Evolutionary conservation across 805 yeast genomes (phyloP), one percentile per base, ranked within the genome.

Genomic region (Clavispora vitiphila): DNA sequence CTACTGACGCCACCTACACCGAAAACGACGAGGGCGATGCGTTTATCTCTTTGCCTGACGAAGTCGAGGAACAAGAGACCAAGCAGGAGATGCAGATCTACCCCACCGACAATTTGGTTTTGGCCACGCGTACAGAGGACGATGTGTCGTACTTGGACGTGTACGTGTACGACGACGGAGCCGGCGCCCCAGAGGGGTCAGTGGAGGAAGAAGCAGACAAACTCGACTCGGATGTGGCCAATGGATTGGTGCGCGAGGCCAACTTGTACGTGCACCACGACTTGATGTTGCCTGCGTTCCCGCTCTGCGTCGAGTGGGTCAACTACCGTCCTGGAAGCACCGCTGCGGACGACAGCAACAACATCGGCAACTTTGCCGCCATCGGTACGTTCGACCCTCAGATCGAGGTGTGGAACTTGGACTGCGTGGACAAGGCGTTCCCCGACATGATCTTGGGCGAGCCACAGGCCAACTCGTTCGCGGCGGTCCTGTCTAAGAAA

Each of bases 331-430:
- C 95, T 24, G 76, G 72, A 11, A 68, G 62, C 16, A 53, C 64
- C 11, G 39, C 35, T 22, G 54, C 44, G 30, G 63, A 64, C 32
- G 76, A 78, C 46, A 66, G 45, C 29, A 62, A 63, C 32, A 76
- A 78, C 46, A 66, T 80, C 23, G 96, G 95, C 9, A 93, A 89
- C 64, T 89, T 87, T 64, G 98, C 95, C 2, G 99, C 99, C 11
- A 72, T 93, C 50, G 98, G 98, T 59, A 86, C 98, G 2, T 91
- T 93, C 61, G 98, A 91, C 54, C 99, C 99, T 31, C 95, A 86
- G 58, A 91, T 93, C 63, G 99, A 93, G 67, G 77, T 93, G 47
- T 93, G 98, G 98, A 89, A 93, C 64, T 71, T 93, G 56, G 99
- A 93, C 61, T 81, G 83, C 49, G 72, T 91, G 26, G 98, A 93